Percentiles rank a stretch among this genome's conserved stretches.
These are phyloP conservation scores for Physcomitrellopsis africana DNA, from an alignment of 225 moss, liverwort and hornwort genomes.

Conservation along the genomic window DNA sequence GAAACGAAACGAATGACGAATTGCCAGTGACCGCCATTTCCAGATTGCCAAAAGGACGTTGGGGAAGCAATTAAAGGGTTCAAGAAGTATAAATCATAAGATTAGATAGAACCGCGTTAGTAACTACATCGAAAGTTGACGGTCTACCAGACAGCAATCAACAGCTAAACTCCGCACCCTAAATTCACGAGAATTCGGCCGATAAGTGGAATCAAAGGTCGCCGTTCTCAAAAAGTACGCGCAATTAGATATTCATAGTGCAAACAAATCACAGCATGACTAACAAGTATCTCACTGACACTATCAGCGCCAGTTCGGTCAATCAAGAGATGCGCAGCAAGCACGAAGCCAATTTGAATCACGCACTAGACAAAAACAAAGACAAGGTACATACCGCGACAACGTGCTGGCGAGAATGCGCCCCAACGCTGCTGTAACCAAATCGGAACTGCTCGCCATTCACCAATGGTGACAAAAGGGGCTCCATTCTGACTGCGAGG, in stretches of 20 bases:
- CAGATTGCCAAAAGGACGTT: not conserved
- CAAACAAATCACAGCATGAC: not conserved
- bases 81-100: not conserved
- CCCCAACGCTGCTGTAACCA: slow-evolving; percentile 56
- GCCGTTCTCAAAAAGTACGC: not conserved
- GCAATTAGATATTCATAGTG: not conserved
- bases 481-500: slow-evolving; percentile 59
- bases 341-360: not conserved
- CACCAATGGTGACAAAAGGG: slow-evolving; percentile 49
- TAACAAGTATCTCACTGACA: not conserved
- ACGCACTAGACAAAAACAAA: not conserved
- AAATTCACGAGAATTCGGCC: not conserved
- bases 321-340: not conserved
- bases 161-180: not conserved
- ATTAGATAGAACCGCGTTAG: not conserved
- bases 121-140: not conserved
- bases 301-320: not conserved
- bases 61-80: not conserved
- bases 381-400: slow-evolving; percentile 37
- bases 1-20: not conserved
- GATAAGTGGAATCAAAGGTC: not conserved
- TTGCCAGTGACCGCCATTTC: not conserved
- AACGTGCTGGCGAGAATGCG: slow-evolving; percentile 57
- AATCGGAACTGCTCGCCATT: slow-evolving; percentile 50
- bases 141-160: too few relatives aligned